These are phyloP conservation scores for Aphanomyces stellatus DNA, from an alignment of 352 stramenopile genomes.

Conservation along the genomic window DNA sequence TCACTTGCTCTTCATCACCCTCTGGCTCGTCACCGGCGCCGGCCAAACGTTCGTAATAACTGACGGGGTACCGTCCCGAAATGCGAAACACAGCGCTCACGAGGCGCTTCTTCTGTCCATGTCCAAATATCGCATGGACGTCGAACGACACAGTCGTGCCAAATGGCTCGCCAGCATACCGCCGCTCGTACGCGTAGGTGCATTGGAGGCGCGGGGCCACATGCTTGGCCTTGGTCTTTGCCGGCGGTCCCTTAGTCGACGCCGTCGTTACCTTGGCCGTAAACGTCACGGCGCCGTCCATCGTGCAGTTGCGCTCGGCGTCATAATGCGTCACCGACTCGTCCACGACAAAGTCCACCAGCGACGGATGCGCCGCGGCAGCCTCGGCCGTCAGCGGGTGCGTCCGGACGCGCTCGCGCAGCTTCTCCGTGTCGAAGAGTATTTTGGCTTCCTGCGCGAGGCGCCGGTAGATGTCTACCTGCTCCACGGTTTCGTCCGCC, in stretches of 20 bases:
- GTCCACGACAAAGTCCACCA: not conserved
- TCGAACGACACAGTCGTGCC: not conserved
- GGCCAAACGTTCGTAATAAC: not conserved
- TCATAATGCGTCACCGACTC: not conserved
- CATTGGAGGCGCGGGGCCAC: not conserved
- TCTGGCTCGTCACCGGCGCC: not conserved
- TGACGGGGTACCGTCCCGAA: not conserved
- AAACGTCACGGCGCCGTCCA: not conserved
- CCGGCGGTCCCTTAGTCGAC: not conserved
- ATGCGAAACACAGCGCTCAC: not conserved
- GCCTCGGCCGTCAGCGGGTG: not conserved
- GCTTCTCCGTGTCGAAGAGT: constrained; percentile 2
- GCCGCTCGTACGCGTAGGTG: not conserved
- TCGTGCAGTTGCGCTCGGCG: not conserved
- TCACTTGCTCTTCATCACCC: not conserved
- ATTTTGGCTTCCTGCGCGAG: constrained; percentile 4
- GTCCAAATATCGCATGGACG: not conserved
- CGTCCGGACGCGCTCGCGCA: not conserved
- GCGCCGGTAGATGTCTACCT: not conserved
- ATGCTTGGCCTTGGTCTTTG: not conserved
- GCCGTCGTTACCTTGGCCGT: not conserved
- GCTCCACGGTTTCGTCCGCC: not conserved
- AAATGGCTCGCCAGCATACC: constrained; percentile 4
- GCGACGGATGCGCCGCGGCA: not conserved
- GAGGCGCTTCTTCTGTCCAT: not conserved